Evolutionary conservation across 768 basidiomycete species (phyloP).

Genomic region (Auricularia cornea): DNA sequence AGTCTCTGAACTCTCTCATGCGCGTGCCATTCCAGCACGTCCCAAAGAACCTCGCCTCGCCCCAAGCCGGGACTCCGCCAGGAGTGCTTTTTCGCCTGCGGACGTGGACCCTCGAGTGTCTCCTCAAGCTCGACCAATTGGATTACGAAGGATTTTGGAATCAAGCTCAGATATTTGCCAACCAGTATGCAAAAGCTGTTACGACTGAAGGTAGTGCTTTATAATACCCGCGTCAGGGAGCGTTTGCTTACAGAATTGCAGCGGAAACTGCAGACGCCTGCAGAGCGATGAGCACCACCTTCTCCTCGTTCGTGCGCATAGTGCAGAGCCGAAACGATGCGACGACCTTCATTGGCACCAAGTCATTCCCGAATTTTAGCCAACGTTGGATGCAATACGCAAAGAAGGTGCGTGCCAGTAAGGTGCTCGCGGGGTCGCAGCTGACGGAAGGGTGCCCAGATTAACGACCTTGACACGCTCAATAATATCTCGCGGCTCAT

Average conservation of each 20-base stretch:
- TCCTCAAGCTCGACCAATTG: conserved; percentile 3
- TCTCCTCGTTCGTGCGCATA: background rate
- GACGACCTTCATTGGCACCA: background rate
- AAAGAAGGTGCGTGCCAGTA: background rate
- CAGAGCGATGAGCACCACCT: background rate
- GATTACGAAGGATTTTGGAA: conserved; percentile 8
- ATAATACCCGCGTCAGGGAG: background rate
- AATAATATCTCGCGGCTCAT: background rate
- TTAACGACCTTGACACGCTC: background rate
- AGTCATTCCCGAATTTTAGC: background rate
- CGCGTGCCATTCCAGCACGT: background rate
- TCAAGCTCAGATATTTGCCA: conserved; percentile 6
- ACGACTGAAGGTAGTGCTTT: background rate
- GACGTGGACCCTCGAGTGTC: conserved; percentile 8
- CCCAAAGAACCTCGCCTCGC: background rate
- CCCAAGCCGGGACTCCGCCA: background rate
- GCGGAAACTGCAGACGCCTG: conserved; percentile 1
- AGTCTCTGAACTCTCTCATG: background rate
- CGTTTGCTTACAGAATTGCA: background rate
- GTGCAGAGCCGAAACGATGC: background rate
- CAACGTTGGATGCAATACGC: conserved; percentile 1
- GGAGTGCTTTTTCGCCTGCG: conserved; percentile 3
- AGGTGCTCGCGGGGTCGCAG: background rate
- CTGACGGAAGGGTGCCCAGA: background rate
- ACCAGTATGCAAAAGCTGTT: conserved; percentile 1